Conservation (phyloP, 2,329 filamentous ascomycete species). For the Fusarium clavum region DNA sequence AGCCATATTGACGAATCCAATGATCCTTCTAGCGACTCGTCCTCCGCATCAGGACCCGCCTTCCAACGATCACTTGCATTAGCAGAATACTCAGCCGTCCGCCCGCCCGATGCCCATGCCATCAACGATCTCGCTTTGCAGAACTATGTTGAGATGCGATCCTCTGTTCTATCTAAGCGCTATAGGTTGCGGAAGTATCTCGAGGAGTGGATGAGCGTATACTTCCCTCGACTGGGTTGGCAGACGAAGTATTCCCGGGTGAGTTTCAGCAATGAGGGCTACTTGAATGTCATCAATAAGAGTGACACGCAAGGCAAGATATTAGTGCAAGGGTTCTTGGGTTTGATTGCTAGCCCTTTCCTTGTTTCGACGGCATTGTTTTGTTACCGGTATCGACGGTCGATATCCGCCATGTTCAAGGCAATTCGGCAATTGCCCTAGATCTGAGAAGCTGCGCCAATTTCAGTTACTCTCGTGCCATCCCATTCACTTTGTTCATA, state of each 20-base stretch:
- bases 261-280: conserved; percentile 92
- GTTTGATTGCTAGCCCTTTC: conserved; percentile 50
- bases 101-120: conserved; percentile 82
- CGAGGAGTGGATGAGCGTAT: conserved; percentile 84
- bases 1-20: conserved; percentile 59
- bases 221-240: conserved; percentile 83
- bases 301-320: conserved; percentile 76
- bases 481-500: background rate
- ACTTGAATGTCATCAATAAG: conserved; percentile 80
- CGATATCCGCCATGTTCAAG: conserved; percentile 36
- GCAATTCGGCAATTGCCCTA: conserved; percentile 31
- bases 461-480: background rate
- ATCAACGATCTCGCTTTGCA: conserved; percentile 93
- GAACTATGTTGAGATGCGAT: conserved; percentile 95
- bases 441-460: background rate
- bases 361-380: conserved; percentile 42
- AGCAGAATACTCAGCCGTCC: conserved; percentile 77
- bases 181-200: conserved; percentile 87
- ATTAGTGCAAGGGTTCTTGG: conserved; percentile 61
- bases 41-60: conserved; percentile 58
- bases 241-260: conserved; percentile 92
- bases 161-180: conserved; percentile 79
- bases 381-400: conserved; percentile 46
- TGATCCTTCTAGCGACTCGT: conserved; percentile 50
- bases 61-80: conserved; percentile 74